Conservation (phyloP, 2,329 filamentous ascomycete species). For the Fusarium avenaceum region DNA sequence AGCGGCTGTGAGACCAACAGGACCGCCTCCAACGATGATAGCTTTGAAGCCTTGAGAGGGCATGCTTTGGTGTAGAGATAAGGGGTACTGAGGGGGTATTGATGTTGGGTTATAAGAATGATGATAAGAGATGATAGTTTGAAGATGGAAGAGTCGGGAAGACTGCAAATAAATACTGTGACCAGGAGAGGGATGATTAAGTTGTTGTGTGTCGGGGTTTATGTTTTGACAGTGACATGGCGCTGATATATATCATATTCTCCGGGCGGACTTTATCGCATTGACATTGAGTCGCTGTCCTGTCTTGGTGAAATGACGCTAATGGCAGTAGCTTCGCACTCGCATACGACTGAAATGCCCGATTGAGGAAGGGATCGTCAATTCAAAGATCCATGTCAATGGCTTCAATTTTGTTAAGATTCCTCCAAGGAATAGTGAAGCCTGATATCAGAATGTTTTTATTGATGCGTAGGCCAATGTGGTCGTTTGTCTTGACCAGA, state of each 20-base stretch:
- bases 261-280: not conserved
- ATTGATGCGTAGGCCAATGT: not conserved
- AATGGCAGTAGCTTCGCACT: constrained; percentile 21
- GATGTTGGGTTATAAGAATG: not conserved
- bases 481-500: not conserved
- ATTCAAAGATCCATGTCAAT: not conserved
- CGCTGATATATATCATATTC: not conserved
- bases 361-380: not conserved
- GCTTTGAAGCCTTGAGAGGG: constrained; percentile 24
- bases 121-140: not conserved
- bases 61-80: constrained; percentile 4
- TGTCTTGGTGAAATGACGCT: not conserved
- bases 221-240: not conserved
- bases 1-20: constrained; percentile 48
- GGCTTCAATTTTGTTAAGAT: not conserved
- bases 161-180: not conserved
- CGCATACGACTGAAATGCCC: constrained; percentile 1
- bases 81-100: not conserved
- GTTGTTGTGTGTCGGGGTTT: not conserved
- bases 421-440: not conserved
- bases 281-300: not conserved
- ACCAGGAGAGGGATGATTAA: too few species aligned
- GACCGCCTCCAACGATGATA: constrained; percentile 50
- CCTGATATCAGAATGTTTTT: not conserved
- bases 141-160: not conserved